phyloP scores from a whole-genome alignment of 2,329 filamentous ascomycete species.

The Colletotrichum shisoi region DNA sequence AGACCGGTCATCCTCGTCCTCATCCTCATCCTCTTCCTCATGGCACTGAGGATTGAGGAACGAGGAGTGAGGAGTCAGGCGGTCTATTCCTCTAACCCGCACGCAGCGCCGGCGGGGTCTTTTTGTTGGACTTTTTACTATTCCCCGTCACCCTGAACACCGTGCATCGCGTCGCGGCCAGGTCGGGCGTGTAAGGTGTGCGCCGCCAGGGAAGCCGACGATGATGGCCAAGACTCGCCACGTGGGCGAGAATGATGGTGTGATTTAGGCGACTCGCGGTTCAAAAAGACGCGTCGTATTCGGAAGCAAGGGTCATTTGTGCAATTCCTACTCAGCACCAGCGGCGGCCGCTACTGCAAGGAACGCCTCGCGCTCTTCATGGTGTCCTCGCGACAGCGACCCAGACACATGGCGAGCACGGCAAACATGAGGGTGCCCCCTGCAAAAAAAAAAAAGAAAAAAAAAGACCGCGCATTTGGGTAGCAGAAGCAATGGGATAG shows the following conservation, averaged over 20 bases:
- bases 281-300: neutral
- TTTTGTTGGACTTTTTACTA: neutral
- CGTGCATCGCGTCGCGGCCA: too few species aligned
- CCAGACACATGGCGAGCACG: neutral
- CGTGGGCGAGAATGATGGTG: neutral
- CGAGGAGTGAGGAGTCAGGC: neutral
- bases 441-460: conserved; percentile 14
- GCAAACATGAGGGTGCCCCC: neutral
- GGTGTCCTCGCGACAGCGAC: too few species aligned
- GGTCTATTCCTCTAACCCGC: neutral
- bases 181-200: neutral
- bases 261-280: neutral
- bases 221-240: neutral
- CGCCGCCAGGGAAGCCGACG: neutral
- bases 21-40: conserved; percentile 13
- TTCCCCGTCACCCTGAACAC: too few species aligned
- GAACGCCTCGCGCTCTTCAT: neutral
- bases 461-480: conserved; percentile 1
- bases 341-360: conserved; percentile 9
- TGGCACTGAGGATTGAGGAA: neutral
- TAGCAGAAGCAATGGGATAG: neutral
- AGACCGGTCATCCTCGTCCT: neutral
- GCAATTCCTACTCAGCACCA: neutral
- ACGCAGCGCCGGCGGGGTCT: neutral
- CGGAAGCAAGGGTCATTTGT: neutral